phyloP scores from a whole-genome alignment of 192 early-diverging fungal species.

The Coemansia reversa region DNA sequence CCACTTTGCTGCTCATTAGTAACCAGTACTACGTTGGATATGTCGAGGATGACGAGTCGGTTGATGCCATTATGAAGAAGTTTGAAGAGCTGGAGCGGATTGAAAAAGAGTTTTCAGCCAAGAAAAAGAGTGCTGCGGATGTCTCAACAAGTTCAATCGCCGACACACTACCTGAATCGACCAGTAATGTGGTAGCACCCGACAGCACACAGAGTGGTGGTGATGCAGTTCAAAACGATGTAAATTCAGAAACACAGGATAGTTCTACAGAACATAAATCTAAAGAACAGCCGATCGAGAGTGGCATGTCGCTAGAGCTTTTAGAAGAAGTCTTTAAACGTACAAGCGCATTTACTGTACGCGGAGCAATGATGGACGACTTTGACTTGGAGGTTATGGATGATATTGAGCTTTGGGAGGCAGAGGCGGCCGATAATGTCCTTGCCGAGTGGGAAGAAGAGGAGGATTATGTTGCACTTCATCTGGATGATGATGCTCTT shows the following conservation, averaged over 20 bases:
- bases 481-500: conserved; percentile 74
- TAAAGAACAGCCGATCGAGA: conserved; percentile 4
- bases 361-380: conserved; percentile 51
- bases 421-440: conserved; percentile 71
- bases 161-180: conserved; percentile 5
- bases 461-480: conserved; percentile 57
- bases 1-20: conserved; percentile 18
- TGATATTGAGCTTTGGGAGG: conserved; percentile 74
- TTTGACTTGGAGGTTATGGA: conserved; percentile 53
- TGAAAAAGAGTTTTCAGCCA: conserved; percentile 71
- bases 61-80: conserved; percentile 97
- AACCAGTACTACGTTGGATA: conserved; percentile 88
- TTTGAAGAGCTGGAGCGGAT: conserved; percentile 93
- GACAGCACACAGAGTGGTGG: too few relatives aligned
- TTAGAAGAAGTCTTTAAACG: conserved; percentile 88
- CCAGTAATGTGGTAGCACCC: too few relatives aligned
- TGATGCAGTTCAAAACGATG: too few relatives aligned
- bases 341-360: conserved; percentile 80
- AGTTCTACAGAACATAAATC: neutral
- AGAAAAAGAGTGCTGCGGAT: conserved; percentile 27
- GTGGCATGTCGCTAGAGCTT: conserved; percentile 69
- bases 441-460: conserved; percentile 78
- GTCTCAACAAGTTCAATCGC: conserved; percentile 9
- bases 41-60: conserved; percentile 93
- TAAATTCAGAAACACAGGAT: neutral